Conservation (phyloP, 2,329 filamentous ascomycete species). For the Botryotinia calthae region DNA sequence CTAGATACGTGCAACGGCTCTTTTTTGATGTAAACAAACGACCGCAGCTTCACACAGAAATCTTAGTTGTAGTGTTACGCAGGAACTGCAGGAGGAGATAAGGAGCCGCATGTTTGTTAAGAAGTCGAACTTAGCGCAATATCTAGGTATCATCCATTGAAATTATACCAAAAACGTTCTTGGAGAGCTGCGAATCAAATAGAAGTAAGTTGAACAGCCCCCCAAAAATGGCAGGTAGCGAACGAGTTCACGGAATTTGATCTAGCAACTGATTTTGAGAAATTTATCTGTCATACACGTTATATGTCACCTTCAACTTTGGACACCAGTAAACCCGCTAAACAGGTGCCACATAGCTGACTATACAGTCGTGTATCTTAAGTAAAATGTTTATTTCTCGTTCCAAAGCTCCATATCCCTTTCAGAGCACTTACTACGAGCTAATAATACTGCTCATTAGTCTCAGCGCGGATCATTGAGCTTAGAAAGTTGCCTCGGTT, state of each 20-base stretch:
- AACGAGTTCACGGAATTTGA: background rate
- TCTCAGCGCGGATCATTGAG: background rate
- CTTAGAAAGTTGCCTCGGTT: background rate
- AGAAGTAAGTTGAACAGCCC: background rate
- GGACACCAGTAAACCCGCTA: background rate
- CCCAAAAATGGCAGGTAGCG: background rate
- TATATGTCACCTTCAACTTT: background rate
- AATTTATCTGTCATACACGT: background rate
- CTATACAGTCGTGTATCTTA: background rate
- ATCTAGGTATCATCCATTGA: background rate
- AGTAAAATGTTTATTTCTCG: background rate
- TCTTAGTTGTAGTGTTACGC: background rate
- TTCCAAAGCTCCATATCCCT: fast-evolving
- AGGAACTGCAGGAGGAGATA: background rate
- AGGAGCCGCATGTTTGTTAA: background rate
- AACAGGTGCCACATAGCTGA: background rate
- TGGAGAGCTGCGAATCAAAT: no score
- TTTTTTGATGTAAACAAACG: background rate
- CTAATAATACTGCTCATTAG: no score
- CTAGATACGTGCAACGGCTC: background rate
- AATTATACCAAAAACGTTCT: no score
- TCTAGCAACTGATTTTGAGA: background rate
- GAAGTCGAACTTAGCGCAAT: background rate
- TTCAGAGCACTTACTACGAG: background rate
- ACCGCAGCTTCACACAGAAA: fast-evolving